These are phyloP conservation scores for Jacaranda copaia DNA, from an alignment of 257 asterid species.

Conservation along the genomic window DNA sequence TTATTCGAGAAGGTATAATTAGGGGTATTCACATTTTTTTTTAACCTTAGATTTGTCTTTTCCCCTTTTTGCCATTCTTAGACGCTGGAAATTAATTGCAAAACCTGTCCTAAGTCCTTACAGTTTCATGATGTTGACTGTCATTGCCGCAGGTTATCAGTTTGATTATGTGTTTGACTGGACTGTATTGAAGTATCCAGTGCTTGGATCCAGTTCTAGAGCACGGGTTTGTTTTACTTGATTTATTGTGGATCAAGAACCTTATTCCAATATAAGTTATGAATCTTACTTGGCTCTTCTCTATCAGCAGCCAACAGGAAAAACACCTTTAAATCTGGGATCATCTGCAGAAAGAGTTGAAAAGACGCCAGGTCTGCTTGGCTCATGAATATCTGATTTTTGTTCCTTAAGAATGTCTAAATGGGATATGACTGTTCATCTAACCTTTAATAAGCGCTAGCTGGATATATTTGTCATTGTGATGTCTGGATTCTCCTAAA, in stretches of 20 bases:
- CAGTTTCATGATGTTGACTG: slow-evolving; percentile 8
- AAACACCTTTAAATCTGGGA: slow-evolving; percentile 66
- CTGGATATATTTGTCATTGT: not conserved
- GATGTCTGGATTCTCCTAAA: too few species aligned
- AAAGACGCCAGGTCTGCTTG: slow-evolving; percentile 70
- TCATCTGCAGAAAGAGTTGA: slow-evolving; percentile 69
- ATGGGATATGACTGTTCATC: not conserved
- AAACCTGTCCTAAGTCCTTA: not conserved
- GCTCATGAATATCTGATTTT: slow-evolving; percentile 16
- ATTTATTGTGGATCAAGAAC: not conserved
- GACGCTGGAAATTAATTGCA: not conserved
- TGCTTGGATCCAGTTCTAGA: slow-evolving; percentile 83
- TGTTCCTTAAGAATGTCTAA: not conserved
- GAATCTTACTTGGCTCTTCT: slow-evolving; percentile 19
- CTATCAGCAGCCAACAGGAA: slow-evolving; percentile 66
- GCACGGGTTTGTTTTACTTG: slow-evolving; percentile 53
- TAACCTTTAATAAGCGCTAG: too few species aligned
- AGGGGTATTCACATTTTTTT: not conserved
- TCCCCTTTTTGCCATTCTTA: not conserved
- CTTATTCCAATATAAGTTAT: slow-evolving; percentile 2
- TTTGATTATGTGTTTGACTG: slow-evolving; percentile 96
- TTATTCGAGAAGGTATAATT: slow-evolving; percentile 87
- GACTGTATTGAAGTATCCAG: slow-evolving; percentile 92
- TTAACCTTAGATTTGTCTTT: not conserved
- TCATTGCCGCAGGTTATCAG: slow-evolving; percentile 69